Evolutionary conservation across 2,329 filamentous ascomycete genomes (phyloP).

Genomic region (Uncinocarpus reesii): DNA sequence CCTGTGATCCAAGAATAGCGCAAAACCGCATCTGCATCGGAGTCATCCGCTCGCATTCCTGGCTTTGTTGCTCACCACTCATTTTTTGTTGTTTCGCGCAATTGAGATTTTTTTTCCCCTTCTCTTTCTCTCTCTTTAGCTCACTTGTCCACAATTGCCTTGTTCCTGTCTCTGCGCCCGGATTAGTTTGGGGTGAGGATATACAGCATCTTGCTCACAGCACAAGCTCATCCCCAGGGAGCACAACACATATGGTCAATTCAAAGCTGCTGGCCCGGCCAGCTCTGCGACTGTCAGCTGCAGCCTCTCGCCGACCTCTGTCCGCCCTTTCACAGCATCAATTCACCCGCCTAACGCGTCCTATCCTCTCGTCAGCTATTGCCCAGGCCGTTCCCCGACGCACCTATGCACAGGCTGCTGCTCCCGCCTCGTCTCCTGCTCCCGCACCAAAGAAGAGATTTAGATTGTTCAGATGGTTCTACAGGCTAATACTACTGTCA

Average conservation of each 20-base stretch:
- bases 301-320: conserved; percentile 11
- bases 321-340: conserved; percentile 9
- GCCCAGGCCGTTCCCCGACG: conserved; percentile 25
- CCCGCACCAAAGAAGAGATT: conserved; percentile 50
- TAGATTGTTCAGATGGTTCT: conserved; percentile 64
- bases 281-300: conserved; percentile 9
- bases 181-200: too few relatives aligned
- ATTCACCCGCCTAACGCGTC: conserved; percentile 5
- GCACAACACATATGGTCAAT: conserved; percentile 2
- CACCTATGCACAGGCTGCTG: conserved; percentile 38
- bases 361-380: not conserved
- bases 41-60: too few relatives aligned
- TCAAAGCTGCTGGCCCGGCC: conserved; percentile 15
- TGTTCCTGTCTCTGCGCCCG: not conserved
- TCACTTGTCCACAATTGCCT: not conserved
- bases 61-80: not conserved
- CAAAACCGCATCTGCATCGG: not conserved
- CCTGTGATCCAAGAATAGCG: not conserved
- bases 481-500: conserved; percentile 72
- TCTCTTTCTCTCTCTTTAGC: not conserved
- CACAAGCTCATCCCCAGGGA: not conserved
- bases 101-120: not conserved
- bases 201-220: too few relatives aligned
- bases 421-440: conserved; percentile 23
- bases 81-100: not conserved